Evolutionary conservation across 1,284 basidiomycete genomes (phyloP).

Genomic region (Trametes pubescens): DNA sequence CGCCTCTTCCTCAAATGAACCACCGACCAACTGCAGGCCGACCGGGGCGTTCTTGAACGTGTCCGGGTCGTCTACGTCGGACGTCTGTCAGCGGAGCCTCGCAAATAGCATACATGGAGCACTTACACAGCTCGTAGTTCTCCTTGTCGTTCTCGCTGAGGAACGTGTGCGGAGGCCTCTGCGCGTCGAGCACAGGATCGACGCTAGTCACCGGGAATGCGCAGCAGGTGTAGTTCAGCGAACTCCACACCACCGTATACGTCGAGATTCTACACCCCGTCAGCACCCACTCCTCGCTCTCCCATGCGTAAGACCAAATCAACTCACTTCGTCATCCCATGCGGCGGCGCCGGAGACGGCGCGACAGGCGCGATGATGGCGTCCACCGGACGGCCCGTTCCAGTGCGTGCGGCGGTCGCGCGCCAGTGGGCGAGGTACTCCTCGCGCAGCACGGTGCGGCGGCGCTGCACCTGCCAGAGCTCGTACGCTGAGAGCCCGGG

Average conservation of each 20-base stretch:
- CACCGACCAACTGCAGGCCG: conserved; percentile 57
- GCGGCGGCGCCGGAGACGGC: conserved; percentile 59
- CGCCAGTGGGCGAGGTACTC: conserved; percentile 67
- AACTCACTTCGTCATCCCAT: conserved; percentile 57
- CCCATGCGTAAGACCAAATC: not conserved
- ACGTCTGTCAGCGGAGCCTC: not conserved
- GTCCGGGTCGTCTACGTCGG: conserved; percentile 51
- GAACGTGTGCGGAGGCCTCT: conserved; percentile 42
- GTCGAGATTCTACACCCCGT: conserved; percentile 28
- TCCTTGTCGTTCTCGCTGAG: conserved; percentile 49
- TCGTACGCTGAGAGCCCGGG: conserved; percentile 50
- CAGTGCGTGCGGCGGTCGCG: conserved; percentile 53
- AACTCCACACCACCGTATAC: conserved; percentile 68
- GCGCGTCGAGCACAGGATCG: conserved; percentile 50
- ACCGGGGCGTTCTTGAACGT: conserved; percentile 57
- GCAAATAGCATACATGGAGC: not conserved
- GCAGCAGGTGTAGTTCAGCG: conserved; percentile 74
- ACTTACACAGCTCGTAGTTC: conserved; percentile 55
- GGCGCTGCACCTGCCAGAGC: conserved; percentile 64
- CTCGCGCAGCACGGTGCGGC: conserved; percentile 53
- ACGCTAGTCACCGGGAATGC: conserved; percentile 73
- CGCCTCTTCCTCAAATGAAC: conserved; percentile 60
- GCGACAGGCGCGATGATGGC: conserved; percentile 67
- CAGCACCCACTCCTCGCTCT: not conserved
- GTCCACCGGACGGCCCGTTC: conserved; percentile 70